These are phyloP conservation scores for Coemansia sp. DNA, from an alignment of 192 early-diverging fungal species.

Conservation along the genomic window DNA sequence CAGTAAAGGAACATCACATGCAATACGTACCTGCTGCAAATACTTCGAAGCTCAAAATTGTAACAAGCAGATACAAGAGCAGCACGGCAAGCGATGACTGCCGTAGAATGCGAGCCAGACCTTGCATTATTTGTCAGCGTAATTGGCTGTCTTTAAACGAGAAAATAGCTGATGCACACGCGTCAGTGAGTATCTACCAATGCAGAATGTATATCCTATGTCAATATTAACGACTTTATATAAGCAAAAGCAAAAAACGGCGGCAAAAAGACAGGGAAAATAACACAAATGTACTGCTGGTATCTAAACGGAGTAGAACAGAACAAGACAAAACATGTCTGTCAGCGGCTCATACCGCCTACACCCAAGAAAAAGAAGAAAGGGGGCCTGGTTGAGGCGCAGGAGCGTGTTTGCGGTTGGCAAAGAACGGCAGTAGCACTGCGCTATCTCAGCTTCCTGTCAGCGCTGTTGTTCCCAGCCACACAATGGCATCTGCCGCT, in stretches of 20 bases:
- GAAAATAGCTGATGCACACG: not conserved
- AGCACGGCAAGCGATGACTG: conserved; percentile 7
- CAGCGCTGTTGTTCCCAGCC: not conserved
- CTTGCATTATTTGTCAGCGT: not conserved
- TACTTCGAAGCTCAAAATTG: not conserved
- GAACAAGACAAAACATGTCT: not conserved
- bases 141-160: not conserved
- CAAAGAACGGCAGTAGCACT: conserved; percentile 19
- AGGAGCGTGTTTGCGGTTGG: conserved; percentile 20
- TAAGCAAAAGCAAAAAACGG: not conserved
- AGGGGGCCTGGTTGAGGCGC: not conserved
- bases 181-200: not conserved
- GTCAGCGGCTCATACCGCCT: not conserved
- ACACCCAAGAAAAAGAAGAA: not conserved
- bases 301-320: conserved; percentile 3
- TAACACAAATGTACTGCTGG: not conserved
- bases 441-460: not conserved
- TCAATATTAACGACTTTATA: not conserved
- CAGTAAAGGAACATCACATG: not conserved
- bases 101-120: not conserved
- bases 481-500: not conserved
- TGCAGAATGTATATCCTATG: not conserved
- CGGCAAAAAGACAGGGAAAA: conserved; percentile 7
- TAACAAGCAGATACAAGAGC: not conserved
- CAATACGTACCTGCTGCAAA: not conserved